These are phyloP conservation scores for Stephania yunnanensis DNA, from an alignment of 164 flowering plant species.

Conservation along the genomic window DNA sequence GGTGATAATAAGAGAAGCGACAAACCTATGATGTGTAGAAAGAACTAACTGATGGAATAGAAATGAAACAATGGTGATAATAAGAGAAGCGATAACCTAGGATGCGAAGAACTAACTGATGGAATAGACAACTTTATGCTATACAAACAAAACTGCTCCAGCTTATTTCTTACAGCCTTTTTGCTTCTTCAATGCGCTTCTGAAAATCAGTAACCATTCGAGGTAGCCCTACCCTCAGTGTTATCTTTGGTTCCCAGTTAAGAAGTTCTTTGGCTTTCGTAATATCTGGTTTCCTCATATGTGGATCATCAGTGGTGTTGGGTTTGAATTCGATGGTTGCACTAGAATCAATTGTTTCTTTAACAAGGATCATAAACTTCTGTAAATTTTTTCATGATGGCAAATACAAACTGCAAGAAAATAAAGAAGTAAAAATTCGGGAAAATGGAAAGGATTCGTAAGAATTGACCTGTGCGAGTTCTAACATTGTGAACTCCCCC, in stretches of 20 bases:
- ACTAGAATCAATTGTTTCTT: conserved; percentile 71
- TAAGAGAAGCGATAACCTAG: background rate
- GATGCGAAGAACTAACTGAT: background rate
- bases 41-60: background rate
- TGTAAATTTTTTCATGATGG: background rate
- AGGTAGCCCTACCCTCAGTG: conserved; percentile 71
- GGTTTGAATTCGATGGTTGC: conserved; percentile 70
- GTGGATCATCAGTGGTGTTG: conserved; percentile 92
- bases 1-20: too few relatives aligned
- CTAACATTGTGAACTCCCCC: conserved; percentile 92
- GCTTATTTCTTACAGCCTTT: conserved; percentile 9
- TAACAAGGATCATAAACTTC: conserved; percentile 33
- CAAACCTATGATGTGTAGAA: background rate
- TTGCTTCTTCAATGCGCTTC: conserved; percentile 50
- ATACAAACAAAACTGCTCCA: conserved; percentile 9
- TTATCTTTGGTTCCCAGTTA: conserved; percentile 88
- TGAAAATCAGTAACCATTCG: conserved; percentile 79
- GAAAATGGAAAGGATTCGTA: background rate
- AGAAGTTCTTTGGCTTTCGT: conserved; percentile 76
- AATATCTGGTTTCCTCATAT: conserved; percentile 90
- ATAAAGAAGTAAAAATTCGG: background rate
- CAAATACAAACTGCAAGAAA: background rate
- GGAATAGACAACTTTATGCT: conserved; percentile 1
- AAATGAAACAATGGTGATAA: background rate
- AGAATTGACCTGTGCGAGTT: conserved; percentile 80